A percentile compares a stretch with the other conserved stretches of the same genome.
Evolutionary conservation across 1,139 yeast species (phyloP).

Genomic region (Candida glucosophila): DNA sequence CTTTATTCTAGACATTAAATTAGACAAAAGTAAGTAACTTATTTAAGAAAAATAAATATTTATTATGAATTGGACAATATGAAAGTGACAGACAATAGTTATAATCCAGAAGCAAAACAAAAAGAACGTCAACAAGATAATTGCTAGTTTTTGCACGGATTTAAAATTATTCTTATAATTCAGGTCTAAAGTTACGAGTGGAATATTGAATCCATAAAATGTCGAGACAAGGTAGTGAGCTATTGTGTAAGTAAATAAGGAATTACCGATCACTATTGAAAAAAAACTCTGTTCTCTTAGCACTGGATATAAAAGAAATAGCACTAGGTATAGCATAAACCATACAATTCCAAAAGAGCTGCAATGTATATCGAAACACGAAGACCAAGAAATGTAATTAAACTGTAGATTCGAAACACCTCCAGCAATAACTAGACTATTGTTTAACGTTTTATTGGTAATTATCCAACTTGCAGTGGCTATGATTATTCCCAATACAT

Average conservation of each 20-base stretch:
- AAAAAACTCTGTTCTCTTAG: slow-evolving; percentile 56
- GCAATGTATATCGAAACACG: slow-evolving; percentile 90
- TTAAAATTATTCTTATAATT: no score
- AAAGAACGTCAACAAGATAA: slow-evolving; percentile 42
- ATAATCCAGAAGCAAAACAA: slow-evolving; percentile 50
- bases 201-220: slow-evolving; percentile 78
- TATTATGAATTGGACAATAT: slow-evolving; percentile 63
- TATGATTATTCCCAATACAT: slow-evolving; percentile 60
- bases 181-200: no score
- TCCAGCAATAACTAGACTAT: no score
- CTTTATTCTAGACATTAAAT: not conserved
- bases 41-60: slow-evolving; percentile 45
- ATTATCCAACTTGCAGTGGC: slow-evolving; percentile 70
- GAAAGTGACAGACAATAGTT: slow-evolving; percentile 54
- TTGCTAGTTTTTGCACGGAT: slow-evolving; percentile 31
- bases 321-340: slow-evolving; percentile 68
- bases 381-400: slow-evolving; percentile 83
- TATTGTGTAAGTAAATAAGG: slow-evolving; percentile 64
- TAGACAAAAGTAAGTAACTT: not conserved
- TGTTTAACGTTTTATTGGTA: slow-evolving; percentile 53
- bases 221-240: slow-evolving; percentile 73
- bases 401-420: no score
- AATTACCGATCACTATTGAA: slow-evolving; percentile 65
- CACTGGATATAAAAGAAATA: slow-evolving; percentile 69
- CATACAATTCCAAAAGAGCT: slow-evolving; percentile 78